Evolutionary conservation across 805 yeast genomes (phyloP), one percentile per base, ranked within the genome.

Genomic region (Teunomyces barrocoloradensis): DNA sequence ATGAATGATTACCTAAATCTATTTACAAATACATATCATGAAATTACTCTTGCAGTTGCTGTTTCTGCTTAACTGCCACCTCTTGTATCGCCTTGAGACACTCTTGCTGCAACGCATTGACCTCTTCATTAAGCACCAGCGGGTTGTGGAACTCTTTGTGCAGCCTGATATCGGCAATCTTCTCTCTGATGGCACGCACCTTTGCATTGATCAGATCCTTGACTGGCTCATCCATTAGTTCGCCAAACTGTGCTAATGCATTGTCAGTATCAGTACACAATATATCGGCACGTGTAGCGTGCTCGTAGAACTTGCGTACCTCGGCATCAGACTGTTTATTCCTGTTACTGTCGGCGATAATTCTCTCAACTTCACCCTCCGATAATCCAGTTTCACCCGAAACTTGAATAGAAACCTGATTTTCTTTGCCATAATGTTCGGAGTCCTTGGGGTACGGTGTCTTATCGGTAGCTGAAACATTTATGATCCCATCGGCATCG

Each of bases 261-360:
- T 79, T 78, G 68, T 90, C 97, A 44, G 96, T 89, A 67, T 94
- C 99, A 59, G 86, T 84, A 56, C 89, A 81, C 44, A 85, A 76
- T 58, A 85, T 82, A 54, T 86, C 95, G 21, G 89, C 87, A 61
- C 84, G 78, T 62, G 86, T 85, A 34, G 92, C 89, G 60, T 81
- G 83, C 61, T 87, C 90, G 51, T 84, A 76, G 47, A 82, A 75
- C 56, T 78, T 81, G 57, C 79, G 81, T 59, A 78, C 70, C 41
- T 77, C 71, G 44, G 78, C 79, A 65, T 87, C 95, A 47, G 64
- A 68, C 45, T 78, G 80, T 54, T 80, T 80, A 69, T 79, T 81
- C 46, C 73, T 73, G 53, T 80, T 81, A 49, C 89, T 89, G 55
- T 85, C 90, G 48, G 77, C 73, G 23, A 87, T 74, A 69, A 87